Evolutionary conservation across 139 green algal genomes (phyloP), one percentile per base, ranked within the genome.

Genomic region (Edaphochlamys debaryana): DNA sequence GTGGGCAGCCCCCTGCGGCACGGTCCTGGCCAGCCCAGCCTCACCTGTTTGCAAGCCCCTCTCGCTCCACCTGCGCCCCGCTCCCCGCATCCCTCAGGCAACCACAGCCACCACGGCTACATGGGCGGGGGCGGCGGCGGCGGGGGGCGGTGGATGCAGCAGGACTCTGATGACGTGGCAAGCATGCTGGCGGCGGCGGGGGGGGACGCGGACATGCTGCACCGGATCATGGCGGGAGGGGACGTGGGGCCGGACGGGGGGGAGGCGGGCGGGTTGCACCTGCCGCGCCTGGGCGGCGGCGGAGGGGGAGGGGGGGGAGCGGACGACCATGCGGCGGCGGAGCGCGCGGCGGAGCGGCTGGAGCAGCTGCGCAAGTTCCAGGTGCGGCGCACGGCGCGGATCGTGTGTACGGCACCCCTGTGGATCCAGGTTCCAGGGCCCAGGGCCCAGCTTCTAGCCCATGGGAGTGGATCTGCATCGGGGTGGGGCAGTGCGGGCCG

Each of bases 91-190:
- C n/a, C n/a, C n/a, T n/a, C n/a, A n/a, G n/a, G n/a, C n/a, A n/a
- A n/a, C n/a, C n/a, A n/a, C n/a, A n/a, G n/a, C n/a, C n/a, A n/a
- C n/a, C n/a, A n/a, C n/a, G n/a, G n/a, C n/a, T n/a, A n/a, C n/a
- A n/a, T n/a, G n/a, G n/a, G n/a, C n/a, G 11, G 58, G 29, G 22
- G 6, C 58, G 29, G 58, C 37, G 30, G n/a, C 20, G 60, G n/a
- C n/a, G 60, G 30, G 54, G 54, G 71, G 17, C 60, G 75, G 29
- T 81, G 75, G 75, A 70, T 72, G 52, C 75, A 81, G 41, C 75
- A 81, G 42, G 75, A 81, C 29, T 37, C n/a, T 0, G 73, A 80
- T 4, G 73, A 80, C 20, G 30, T 80, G 30, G 56, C 56, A 27
- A 56, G 6, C 19, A 42, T 80, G 73, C 27, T 80, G 73, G 56